phyloP scores from a whole-genome alignment of 345 rosid species.

The Raphanus raphanistrum region DNA sequence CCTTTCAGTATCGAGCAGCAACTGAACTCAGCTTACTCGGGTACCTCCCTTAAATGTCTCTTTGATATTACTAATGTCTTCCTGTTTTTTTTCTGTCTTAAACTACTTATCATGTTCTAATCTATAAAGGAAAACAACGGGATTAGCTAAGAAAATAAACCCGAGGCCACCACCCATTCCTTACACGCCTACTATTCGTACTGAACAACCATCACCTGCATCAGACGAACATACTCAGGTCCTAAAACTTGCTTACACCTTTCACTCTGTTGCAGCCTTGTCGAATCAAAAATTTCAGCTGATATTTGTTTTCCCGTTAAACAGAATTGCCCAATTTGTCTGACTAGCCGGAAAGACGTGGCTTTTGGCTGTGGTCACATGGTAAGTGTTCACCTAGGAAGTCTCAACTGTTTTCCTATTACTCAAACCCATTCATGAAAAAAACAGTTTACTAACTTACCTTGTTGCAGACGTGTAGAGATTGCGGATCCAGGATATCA shows the following conservation, averaged over 20 bases:
- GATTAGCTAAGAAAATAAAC: constrained; percentile 49
- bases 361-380: constrained; percentile 76
- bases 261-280: constrained; percentile 9
- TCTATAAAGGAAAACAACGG: constrained; percentile 47
- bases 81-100: not conserved
- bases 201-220: constrained; percentile 16
- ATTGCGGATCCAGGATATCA: constrained; percentile 53
- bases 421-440: not conserved
- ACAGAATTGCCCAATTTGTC: constrained; percentile 74
- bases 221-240: constrained; percentile 59
- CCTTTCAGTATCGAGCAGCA: constrained; percentile 73
- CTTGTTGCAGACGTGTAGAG: constrained; percentile 57
- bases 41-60: constrained; percentile 39
- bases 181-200: constrained; percentile 30
- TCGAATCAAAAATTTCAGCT: constrained; percentile 16
- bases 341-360: constrained; percentile 54
- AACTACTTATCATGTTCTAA: constrained; percentile 3
- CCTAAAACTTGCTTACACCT: not conserved
- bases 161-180: constrained; percentile 72
- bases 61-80: not conserved
- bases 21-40: constrained; percentile 60
- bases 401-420: not conserved
- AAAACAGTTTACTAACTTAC: not conserved
- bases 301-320: not conserved
- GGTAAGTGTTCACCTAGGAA: constrained; percentile 47